Conservation (phyloP, 352 stramenopile species). For the Hyaloperonospora brassicae region DNA sequence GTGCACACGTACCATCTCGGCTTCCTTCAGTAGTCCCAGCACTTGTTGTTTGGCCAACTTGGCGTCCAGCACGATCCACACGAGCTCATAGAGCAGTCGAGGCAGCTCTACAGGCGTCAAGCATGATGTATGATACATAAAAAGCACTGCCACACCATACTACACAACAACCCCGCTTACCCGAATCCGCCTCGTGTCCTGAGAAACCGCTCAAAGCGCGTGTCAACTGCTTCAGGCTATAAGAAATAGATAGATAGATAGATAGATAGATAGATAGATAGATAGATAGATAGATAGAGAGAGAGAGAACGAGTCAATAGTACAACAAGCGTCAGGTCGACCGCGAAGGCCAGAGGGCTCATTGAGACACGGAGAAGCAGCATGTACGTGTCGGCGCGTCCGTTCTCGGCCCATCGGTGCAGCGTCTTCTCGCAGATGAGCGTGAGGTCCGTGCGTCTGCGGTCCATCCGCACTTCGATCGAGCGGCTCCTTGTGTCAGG, state of each 20-base stretch:
- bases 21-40: slow-evolving; percentile 60
- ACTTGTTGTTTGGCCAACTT: slow-evolving; percentile 70
- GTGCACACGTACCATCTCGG: slow-evolving; percentile 32
- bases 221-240: slow-evolving; percentile 34
- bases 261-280: no score
- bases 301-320: neutral
- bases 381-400: slow-evolving; percentile 48
- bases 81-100: slow-evolving; percentile 66
- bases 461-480: slow-evolving; percentile 24
- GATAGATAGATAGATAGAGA: no score
- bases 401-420: slow-evolving; percentile 58
- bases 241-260: no score
- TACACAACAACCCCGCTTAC: slow-evolving; percentile 13
- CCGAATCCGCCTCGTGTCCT: slow-evolving; percentile 18
- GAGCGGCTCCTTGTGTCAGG: slow-evolving; percentile 10
- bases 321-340: slow-evolving; percentile 7
- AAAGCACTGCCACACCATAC: neutral
- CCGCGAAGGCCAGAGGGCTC: no score
- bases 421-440: slow-evolving; percentile 52
- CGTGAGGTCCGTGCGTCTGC: slow-evolving; percentile 19
- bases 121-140: neutral
- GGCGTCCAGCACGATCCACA: slow-evolving; percentile 61
- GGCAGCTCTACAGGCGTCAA: slow-evolving; percentile 31
- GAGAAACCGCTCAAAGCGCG: slow-evolving; percentile 33
- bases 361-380: no score